Evolutionary conservation across 2,329 filamentous ascomycete species (phyloP), one percentile per base, ranked within the genome.

Genomic region (Sclerotinia borealis): DNA sequence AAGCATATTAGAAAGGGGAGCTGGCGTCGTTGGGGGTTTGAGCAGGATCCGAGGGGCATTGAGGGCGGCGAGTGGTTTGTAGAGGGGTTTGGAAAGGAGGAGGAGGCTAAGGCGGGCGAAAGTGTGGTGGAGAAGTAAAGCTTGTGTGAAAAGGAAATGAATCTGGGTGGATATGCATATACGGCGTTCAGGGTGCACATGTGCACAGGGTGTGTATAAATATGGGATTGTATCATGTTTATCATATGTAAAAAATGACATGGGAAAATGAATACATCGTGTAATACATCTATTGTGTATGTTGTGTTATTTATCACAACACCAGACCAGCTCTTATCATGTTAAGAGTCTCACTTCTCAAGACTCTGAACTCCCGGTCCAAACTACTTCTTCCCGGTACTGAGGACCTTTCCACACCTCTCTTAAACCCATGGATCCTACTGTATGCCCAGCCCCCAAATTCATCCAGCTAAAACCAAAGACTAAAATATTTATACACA

Each of bases 1-100:
- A 91, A 90, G 75, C 78, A 83, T 47, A 79, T 83, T 68, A 78
- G 85, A 60, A 78, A 78, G 65, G 76, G 43, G 58, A 9, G 10
- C 22, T 50, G 54, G 59, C 27, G 59, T 22, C 48, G 49, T 1
- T 63, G 61, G 61, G 60, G 60, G 0, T 59, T 55, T 39, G 63
- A 72, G 71, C 17, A 29, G 36, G 49, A 55, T 41, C 37, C 29
- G 22, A 58, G 25, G 62, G 56, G 52, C 37, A 1, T 63, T 19
- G 52, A 49, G 9, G 61, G 43, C 6, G 37, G 61, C 7, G 37
- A 65, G 48, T 56, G 58, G 39, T 58, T 22, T 22, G 52, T 54
- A 19, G 56, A 60, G 27, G 36, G 55, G 63, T 66, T 71, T 51
- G 66, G 71, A 63, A 70, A 71, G 39, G 29, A 22, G 13, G 59